Percentiles rank a stretch among this genome's conserved stretches.
phyloP scores from a whole-genome alignment of 306 rosid genomes.

The Astragalus membranaceus region DNA sequence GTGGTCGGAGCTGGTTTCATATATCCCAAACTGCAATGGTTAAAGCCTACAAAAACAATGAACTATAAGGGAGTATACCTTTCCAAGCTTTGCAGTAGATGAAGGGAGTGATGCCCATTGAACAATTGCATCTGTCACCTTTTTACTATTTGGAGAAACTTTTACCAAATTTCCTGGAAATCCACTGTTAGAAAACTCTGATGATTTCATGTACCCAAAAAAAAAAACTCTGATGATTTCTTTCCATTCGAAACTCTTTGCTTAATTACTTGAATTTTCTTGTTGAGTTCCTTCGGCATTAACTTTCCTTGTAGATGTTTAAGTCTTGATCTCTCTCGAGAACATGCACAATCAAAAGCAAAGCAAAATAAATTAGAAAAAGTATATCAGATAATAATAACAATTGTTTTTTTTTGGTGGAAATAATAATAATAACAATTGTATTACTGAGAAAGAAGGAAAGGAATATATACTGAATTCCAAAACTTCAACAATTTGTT shows the following conservation, averaged over 20 bases:
- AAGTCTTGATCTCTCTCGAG: slow-evolving; percentile 54
- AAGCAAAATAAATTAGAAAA: no score
- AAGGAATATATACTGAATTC: no score
- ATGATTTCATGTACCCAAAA: no score
- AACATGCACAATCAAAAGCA: no score
- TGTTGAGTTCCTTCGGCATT: slow-evolving; percentile 45
- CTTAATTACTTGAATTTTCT: slow-evolving; percentile 49
- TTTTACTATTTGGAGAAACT: slow-evolving; percentile 56
- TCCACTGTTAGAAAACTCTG: slow-evolving; percentile 46
- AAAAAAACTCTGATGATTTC: slow-evolving; percentile 63
- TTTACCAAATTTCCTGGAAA: slow-evolving; percentile 69
- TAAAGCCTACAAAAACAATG: not conserved
- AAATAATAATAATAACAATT: no score
- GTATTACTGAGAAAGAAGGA: no score
- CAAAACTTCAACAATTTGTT: no score
- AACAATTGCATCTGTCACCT: slow-evolving; percentile 61
- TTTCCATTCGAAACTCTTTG: slow-evolving; percentile 46
- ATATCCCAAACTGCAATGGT: not conserved
- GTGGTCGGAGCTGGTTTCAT: no score
- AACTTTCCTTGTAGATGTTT: slow-evolving; percentile 46
- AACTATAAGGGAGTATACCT: slow-evolving; percentile 41
- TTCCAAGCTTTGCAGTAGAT: slow-evolving; percentile 88
- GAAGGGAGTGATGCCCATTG: slow-evolving; percentile 87
- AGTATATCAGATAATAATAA: no score
- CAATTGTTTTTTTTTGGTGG: no score